Evolutionary conservation across 306 rosid genomes (phyloP).

Genomic region (Medicago lupulina): DNA sequence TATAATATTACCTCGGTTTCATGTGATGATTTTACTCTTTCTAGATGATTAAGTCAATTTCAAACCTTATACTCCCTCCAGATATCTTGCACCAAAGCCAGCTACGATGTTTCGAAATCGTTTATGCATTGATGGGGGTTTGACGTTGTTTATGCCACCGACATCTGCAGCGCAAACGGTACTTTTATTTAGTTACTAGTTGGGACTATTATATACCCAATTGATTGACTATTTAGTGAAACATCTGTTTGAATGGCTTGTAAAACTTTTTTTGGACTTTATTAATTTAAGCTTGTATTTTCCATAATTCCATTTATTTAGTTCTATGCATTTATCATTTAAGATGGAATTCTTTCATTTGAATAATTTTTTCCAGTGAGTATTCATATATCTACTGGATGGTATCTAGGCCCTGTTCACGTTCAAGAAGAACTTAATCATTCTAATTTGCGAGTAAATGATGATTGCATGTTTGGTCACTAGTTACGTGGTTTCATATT

Average conservation of each 20-base stretch:
- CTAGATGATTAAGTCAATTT: conserved; percentile 14
- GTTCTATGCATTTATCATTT: neutral
- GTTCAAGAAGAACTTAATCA: neutral
- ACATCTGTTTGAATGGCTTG: neutral
- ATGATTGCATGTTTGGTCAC: conserved; percentile 13
- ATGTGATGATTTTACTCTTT: conserved; percentile 23
- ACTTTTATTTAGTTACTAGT: conserved; percentile 37
- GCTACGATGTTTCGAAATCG: conserved; percentile 83
- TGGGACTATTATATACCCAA: neutral
- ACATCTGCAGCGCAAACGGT: conserved; percentile 93
- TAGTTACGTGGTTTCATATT: neutral
- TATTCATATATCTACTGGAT: neutral
- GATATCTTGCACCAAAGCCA: conserved; percentile 95
- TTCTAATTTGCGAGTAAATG: neutral
- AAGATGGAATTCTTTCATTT: conserved; percentile 9
- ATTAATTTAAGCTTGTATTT: neutral
- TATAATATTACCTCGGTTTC: conserved; percentile 38
- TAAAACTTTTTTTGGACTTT: conserved; percentile 8
- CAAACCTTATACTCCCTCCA: conserved; percentile 41
- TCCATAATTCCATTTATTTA: neutral
- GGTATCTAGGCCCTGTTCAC: neutral
- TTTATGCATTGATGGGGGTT: conserved; percentile 93
- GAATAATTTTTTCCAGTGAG: conserved; percentile 19
- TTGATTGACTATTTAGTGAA: conserved; percentile 12
- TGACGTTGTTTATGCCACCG: conserved; percentile 96